Evolutionary conservation across 495 filamentous ascomycete genomes (phyloP).

Genomic region (Apiosordaria backusii): DNA sequence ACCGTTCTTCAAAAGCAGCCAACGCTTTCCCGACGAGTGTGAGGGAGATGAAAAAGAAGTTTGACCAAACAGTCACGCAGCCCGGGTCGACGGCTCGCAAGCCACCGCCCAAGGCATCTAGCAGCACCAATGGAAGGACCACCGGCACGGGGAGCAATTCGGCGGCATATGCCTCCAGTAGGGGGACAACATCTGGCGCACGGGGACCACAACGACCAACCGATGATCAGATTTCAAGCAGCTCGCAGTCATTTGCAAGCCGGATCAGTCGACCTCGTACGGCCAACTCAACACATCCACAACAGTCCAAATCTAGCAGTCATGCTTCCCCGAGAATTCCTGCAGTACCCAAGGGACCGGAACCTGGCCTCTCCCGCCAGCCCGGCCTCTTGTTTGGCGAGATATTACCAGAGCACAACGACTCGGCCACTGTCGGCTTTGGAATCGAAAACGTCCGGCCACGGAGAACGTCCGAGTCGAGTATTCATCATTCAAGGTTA

Average conservation of each 20-base stretch:
- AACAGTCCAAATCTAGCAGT: conserved; percentile 45
- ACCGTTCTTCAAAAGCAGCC: conserved; percentile 27
- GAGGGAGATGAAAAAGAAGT: conserved; percentile 53
- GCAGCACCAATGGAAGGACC: conserved; percentile 26
- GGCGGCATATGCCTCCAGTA: background rate
- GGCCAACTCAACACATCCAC: conserved; percentile 34
- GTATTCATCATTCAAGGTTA: conserved; percentile 32
- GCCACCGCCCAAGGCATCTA: conserved; percentile 30
- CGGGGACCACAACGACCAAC: conserved; percentile 42
- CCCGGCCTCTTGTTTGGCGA: conserved; percentile 51
- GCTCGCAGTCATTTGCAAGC: conserved; percentile 51
- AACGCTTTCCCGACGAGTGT: conserved; percentile 45
- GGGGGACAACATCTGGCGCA: conserved; percentile 21
- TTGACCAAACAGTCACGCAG: conserved; percentile 40
- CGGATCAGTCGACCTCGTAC: conserved; percentile 47
- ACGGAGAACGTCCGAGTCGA: conserved; percentile 49
- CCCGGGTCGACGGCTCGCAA: conserved; percentile 29
- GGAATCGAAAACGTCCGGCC: conserved; percentile 43
- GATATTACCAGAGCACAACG: conserved; percentile 42
- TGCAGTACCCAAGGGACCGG: conserved; percentile 26
- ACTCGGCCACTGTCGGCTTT: conserved; percentile 42
- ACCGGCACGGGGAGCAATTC: conserved; percentile 30
- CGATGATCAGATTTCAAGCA: conserved; percentile 45
- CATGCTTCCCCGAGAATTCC: conserved; percentile 37
- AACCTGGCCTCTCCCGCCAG: conserved; percentile 24